Conservation (phyloP, 1,284 basidiomycete genomes). For the Prillingera fragicola region DNA sequence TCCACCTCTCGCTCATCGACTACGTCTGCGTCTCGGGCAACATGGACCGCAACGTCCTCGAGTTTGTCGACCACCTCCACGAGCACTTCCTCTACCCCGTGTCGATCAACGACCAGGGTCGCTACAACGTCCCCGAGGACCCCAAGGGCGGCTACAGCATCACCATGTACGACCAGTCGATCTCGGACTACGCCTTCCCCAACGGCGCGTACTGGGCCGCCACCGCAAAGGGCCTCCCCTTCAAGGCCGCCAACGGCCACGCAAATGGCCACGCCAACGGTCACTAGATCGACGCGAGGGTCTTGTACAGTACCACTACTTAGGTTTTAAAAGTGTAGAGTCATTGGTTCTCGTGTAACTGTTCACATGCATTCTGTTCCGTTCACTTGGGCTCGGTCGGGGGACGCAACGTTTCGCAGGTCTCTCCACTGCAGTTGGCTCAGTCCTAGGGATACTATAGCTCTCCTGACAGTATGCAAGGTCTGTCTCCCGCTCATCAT, state of each 20-base stretch:
- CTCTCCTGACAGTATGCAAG: too few species aligned
- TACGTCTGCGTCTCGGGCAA: slow-evolving; percentile 84
- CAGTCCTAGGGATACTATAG: too few species aligned
- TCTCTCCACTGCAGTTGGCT: too few species aligned
- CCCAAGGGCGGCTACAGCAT: slow-evolving; percentile 49
- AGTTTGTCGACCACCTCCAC: slow-evolving; percentile 67
- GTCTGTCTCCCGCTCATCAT: too few species aligned
- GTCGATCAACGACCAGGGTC: slow-evolving; percentile 75
- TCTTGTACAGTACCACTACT: background rate
- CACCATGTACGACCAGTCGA: slow-evolving; percentile 50
- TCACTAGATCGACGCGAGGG: background rate
- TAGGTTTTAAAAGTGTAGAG: too few species aligned
- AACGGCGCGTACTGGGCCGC: slow-evolving; percentile 50
- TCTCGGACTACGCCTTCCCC: slow-evolving; percentile 48
- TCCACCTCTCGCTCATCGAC: slow-evolving; percentile 63
- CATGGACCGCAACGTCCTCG: slow-evolving; percentile 80
- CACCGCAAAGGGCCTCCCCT: slow-evolving; percentile 34
- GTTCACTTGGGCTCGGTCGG: too few species aligned
- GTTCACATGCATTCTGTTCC: too few species aligned
- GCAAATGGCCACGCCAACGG: too few species aligned
- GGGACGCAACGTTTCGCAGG: too few species aligned
- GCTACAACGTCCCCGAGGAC: slow-evolving; percentile 63
- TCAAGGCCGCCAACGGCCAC: slow-evolving; percentile 11
- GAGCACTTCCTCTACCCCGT: slow-evolving; percentile 87
- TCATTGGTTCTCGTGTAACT: too few species aligned